These are phyloP conservation scores for Vitis hybrid DNA, from an alignment of 177 flowering plant species.

Conservation along the genomic window DNA sequence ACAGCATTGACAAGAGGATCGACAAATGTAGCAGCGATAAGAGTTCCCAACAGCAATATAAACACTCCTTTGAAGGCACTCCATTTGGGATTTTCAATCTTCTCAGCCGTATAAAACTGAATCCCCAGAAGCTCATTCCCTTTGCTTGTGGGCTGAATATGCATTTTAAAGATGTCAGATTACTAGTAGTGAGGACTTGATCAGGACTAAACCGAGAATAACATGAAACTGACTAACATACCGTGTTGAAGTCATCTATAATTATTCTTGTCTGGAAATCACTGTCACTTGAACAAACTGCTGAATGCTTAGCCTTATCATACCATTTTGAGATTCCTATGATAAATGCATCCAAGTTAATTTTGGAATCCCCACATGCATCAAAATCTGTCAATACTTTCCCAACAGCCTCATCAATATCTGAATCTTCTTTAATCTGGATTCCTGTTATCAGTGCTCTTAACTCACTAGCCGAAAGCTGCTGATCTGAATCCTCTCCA, in stretches of 20 bases:
- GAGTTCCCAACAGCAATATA: constrained; percentile 30
- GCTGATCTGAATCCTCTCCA: constrained; percentile 18
- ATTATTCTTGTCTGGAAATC: constrained; percentile 9
- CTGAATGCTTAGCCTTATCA: constrained; percentile 13
- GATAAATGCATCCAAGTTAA: constrained; percentile 22
- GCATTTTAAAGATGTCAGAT: background rate
- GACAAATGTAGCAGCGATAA: constrained; percentile 32
- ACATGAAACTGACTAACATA: constrained; percentile 1
- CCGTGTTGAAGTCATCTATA: constrained; percentile 19
- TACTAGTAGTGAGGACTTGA: no score
- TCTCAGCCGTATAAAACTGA: constrained; percentile 9
- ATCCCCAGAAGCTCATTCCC: constrained; percentile 18
- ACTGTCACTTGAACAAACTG: background rate
- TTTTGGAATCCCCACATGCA: constrained; percentile 10
- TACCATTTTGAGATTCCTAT: constrained; percentile 33
- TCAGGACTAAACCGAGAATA: background rate
- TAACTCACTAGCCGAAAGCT: constrained; percentile 21
- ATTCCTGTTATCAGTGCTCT: constrained; percentile 22
- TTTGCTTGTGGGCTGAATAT: constrained; percentile 18
- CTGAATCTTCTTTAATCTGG: constrained; percentile 11
- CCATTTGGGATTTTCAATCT: constrained; percentile 3
- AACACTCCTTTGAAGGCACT: constrained; percentile 26
- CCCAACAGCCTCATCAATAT: constrained; percentile 11
- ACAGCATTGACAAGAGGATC: constrained; percentile 36
- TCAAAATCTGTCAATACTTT: constrained; percentile 28